Conservation (phyloP, 495 filamentous ascomycete genomes). For the Penicillium diatomitis region DNA sequence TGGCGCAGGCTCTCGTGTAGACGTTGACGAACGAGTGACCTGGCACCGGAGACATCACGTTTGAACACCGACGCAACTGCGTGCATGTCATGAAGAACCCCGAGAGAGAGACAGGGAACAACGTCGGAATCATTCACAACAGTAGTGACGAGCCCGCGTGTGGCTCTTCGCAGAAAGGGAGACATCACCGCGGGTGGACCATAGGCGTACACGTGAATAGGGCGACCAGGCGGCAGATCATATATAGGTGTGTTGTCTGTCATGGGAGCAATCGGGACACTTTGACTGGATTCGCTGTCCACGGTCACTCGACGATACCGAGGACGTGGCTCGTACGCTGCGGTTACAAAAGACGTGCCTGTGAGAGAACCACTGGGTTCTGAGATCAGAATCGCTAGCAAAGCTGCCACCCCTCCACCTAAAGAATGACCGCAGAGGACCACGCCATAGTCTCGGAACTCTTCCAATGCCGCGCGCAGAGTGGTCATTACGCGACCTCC, state of each 20-base stretch:
- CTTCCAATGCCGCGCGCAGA: slow-evolving; percentile 60
- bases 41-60: slow-evolving; percentile 53
- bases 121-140: slow-evolving; percentile 64
- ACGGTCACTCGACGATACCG: slow-evolving; percentile 33
- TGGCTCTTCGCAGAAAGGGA: slow-evolving; percentile 58
- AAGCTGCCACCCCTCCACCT: slow-evolving; percentile 64
- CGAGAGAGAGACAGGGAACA: slow-evolving; percentile 65
- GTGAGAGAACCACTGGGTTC: slow-evolving; percentile 44
- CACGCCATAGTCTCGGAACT: slow-evolving; percentile 64
- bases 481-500: slow-evolving; percentile 56
- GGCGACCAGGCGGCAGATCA: slow-evolving; percentile 54
- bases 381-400: slow-evolving; percentile 66
- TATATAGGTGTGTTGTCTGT: slow-evolving; percentile 14
- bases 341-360: slow-evolving; percentile 48
- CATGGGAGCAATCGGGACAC: background rate
- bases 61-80: slow-evolving; percentile 63
- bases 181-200: slow-evolving; percentile 69
- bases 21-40: slow-evolving; percentile 54
- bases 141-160: slow-evolving; percentile 67
- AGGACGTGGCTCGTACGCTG: slow-evolving; percentile 25
- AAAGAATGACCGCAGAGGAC: slow-evolving; percentile 71
- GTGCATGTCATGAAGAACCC: slow-evolving; percentile 68
- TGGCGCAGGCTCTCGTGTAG: slow-evolving; percentile 54
- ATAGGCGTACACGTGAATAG: slow-evolving; percentile 72
- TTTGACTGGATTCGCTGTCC: slow-evolving; percentile 12